Conservation (phyloP, 257 asterid genomes). For the Salvia hispanica region DNA sequence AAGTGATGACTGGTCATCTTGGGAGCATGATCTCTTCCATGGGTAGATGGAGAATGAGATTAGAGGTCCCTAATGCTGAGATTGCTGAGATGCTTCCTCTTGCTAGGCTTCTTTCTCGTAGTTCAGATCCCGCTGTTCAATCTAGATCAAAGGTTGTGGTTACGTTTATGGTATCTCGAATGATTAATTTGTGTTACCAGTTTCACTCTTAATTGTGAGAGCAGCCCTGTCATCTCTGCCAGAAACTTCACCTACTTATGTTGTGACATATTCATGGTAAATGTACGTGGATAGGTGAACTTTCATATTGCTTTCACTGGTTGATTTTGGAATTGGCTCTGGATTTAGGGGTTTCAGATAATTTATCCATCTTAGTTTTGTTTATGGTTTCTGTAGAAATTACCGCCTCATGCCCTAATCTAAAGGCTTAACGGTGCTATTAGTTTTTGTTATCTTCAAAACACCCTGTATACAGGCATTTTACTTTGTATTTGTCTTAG, state of each 20-base stretch:
- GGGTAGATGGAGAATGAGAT: conserved; percentile 99
- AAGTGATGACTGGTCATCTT: conserved; percentile 94
- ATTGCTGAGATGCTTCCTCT: conserved; percentile 99
- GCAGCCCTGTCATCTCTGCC: background rate
- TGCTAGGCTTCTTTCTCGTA: conserved; percentile 96
- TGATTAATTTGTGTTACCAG: conserved; percentile 12
- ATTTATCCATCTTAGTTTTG: background rate
- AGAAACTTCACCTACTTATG: conserved; percentile 1
- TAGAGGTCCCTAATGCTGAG: conserved; percentile 97
- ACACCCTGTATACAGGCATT: background rate
- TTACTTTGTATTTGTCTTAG: background rate
- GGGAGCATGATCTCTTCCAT: conserved; percentile 93
- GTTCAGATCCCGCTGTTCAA: conserved; percentile 97
- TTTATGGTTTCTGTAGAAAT: background rate
- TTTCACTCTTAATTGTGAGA: background rate
- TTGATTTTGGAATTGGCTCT: no score
- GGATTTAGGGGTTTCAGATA: background rate
- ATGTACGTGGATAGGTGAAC: conserved; percentile 1
- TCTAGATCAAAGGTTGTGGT: conserved; percentile 86
- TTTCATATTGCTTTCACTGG: no score
- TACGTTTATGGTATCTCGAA: conserved; percentile 27
- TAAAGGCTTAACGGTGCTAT: background rate
- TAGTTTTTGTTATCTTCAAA: background rate
- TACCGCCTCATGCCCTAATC: background rate
- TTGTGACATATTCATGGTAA: conserved; percentile 3